Percentiles rank a stretch among this genome's conserved stretches.
phyloP scores from a whole-genome alignment of 2,329 filamentous ascomycete genomes.

The Stachybotrys chartarum region DNA sequence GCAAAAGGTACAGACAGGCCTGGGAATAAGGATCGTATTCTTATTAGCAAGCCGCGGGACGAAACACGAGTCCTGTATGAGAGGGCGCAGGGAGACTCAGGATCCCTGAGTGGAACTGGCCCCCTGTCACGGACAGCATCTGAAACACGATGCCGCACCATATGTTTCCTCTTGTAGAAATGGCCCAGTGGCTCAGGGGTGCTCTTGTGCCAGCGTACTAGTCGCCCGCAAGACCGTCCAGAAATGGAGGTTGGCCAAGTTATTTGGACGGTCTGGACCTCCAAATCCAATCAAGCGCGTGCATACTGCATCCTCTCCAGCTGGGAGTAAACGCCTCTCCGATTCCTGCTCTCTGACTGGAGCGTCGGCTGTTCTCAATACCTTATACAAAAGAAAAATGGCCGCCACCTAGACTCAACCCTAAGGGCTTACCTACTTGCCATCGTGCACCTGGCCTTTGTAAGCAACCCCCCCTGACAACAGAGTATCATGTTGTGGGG shows the following conservation, averaged over 20 bases:
- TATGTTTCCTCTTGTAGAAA: not conserved
- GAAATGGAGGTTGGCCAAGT: not conserved
- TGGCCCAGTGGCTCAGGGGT: not conserved
- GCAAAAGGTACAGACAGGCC: not conserved
- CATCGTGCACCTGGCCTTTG: no score
- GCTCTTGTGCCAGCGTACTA: not conserved
- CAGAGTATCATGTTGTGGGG: no score
- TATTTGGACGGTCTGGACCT: not conserved
- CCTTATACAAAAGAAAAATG: no score
- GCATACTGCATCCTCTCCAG: no score
- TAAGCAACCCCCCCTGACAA: no score
- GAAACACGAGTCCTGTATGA: not conserved
- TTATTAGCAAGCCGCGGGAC: not conserved
- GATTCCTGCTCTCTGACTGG: no score
- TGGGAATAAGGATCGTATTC: no score
- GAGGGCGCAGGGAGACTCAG: not conserved
- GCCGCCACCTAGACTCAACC: no score
- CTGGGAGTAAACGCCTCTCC: no score
- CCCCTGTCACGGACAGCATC: constrained; percentile 4
- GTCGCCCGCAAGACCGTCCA: not conserved
- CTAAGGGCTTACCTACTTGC: no score
- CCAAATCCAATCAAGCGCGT: not conserved
- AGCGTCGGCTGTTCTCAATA: no score
- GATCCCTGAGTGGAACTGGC: not conserved
- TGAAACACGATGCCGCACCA: constrained; percentile 12